A percentile compares a stretch with the other conserved stretches of the same genome.
These are phyloP conservation scores for Paxillus ammoniavirescens DNA, from an alignment of 768 basidiomycete genomes.

Conservation along the genomic window DNA sequence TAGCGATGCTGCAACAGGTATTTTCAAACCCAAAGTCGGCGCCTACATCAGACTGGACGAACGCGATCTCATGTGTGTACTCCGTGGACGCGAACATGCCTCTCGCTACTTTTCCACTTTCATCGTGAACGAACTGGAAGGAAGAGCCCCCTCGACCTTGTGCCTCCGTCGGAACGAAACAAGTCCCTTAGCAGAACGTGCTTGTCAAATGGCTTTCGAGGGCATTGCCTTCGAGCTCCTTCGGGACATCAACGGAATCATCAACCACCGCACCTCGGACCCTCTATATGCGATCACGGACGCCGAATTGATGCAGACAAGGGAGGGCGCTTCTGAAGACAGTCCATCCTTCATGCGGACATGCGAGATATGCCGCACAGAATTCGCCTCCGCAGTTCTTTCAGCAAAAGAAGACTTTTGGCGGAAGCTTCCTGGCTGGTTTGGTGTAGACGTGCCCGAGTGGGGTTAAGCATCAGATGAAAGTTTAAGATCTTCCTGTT, in stretches of 20 bases:
- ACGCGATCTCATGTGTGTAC: constrained; percentile 55
- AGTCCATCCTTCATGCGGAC: constrained; percentile 47
- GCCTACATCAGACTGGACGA: constrained; percentile 42
- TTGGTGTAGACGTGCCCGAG: constrained; percentile 48
- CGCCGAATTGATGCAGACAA: constrained; percentile 62
- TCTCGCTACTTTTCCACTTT: constrained; percentile 77
- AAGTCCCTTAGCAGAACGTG: constrained; percentile 44
- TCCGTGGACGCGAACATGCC: constrained; percentile 70
- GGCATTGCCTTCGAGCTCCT: constrained; percentile 72
- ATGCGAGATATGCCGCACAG: constrained; percentile 63
- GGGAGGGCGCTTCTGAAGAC: constrained; percentile 44
- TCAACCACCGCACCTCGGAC: constrained; percentile 64
- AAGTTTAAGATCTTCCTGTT: neutral
- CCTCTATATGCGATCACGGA: constrained; percentile 71
- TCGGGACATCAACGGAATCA: constrained; percentile 68
- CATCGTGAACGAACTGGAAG: constrained; percentile 72
- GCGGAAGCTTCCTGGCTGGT: constrained; percentile 64
- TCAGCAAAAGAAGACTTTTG: constrained; percentile 62
- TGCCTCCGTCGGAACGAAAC: constrained; percentile 52
- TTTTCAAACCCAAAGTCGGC: constrained; percentile 37
- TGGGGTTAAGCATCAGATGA: constrained; percentile 29
- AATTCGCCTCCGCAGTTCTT: constrained; percentile 61
- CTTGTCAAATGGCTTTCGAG: constrained; percentile 73
- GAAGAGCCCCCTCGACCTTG: constrained; percentile 46
- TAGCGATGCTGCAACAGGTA: constrained; percentile 57